Base-by-base conservation (phyloP, 1,284 basidiomycete species). In the Athelia sp. region DNA sequence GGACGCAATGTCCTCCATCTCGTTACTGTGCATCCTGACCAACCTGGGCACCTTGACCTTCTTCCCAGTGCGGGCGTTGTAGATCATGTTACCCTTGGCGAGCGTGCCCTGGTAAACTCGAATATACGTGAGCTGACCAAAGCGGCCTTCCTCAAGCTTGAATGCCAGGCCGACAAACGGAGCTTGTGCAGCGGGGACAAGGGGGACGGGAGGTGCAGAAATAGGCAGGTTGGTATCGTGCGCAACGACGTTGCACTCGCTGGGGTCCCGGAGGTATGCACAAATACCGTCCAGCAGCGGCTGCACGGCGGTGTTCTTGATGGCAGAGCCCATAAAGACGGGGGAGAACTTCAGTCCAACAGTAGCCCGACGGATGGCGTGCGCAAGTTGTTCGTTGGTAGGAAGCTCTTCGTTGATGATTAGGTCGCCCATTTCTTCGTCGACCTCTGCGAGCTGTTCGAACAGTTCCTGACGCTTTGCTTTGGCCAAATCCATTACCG, bases 121-220 rank as follows among this genome's bases (percentile, higher is more conserved):
- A 83, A 99, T 94, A 71, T 99, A 99, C 0, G 97, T 99, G 62
- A 99, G 74, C 71, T 99, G 97, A 14, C 97, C 97, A 65, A 92
- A 99, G 23, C 92, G 81, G 21, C 96, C 94, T 72, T 99, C 97
- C 67, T 99, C 97, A 43, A 99, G 79, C 75, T 99, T 99, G 82
- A 99, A 99, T 9, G 97, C 97, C 43, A 99, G 74, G 18, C 92
- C 94, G 54, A 99, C 91, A 36, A 99, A 77, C 1, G 95, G 92
- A 0, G 93, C 95, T 17, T 85, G 78, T 0, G 85, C 78, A 17
- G 92, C 91, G 21, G 94, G 91, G 11, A 78, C 75, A 22, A 97
- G 79, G 1, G 85, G 79, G 9, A 96, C 84, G 31, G 78, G 78
- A 8, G 89, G 82, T 0, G 89, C 79, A 18, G 73, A 70, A 0